These are phyloP conservation scores for Penicillium pulvis DNA, from an alignment of 495 filamentous ascomycete species.

Conservation along the genomic window DNA sequence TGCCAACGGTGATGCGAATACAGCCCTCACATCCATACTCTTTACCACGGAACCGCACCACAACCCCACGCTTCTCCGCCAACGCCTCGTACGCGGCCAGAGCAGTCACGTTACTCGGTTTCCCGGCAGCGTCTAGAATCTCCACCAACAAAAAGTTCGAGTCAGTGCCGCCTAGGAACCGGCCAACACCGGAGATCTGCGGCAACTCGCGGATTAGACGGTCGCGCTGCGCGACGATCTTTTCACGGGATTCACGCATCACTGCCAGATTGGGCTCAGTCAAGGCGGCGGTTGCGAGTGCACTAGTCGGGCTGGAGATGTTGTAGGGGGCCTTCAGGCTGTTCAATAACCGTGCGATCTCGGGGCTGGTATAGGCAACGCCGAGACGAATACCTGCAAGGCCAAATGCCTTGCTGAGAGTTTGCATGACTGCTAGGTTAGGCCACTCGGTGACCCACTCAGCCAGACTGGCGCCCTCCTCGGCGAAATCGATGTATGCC, in stretches of 20 bases:
- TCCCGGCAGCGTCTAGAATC: conserved; percentile 69
- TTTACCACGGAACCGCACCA: conserved; percentile 91
- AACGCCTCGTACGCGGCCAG: conserved; percentile 77
- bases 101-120: conserved; percentile 77
- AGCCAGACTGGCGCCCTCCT: conserved; percentile 77
- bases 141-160: conserved; percentile 91
- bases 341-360: conserved; percentile 76
- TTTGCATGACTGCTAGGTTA: conserved; percentile 99
- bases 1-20: conserved; percentile 89
- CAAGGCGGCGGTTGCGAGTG: conserved; percentile 76
- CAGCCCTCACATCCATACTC: conserved; percentile 89
- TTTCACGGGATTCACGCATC: conserved; percentile 67
- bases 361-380: conserved; percentile 67
- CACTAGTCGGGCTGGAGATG: conserved; percentile 80
- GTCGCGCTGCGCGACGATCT: conserved; percentile 75
- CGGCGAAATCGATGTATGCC: conserved; percentile 94
- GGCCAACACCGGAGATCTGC: conserved; percentile 73
- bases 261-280: conserved; percentile 61
- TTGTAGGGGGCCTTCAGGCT: conserved; percentile 95
- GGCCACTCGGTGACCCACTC: conserved; percentile 92
- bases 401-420: conserved; percentile 92
- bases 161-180: conserved; percentile 75
- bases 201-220: conserved; percentile 74
- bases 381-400: conserved; percentile 88
- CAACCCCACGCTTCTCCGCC: conserved; percentile 85